A percentile compares a stretch with the other conserved stretches of the same genome.
These are phyloP conservation scores for Leccinum broughii DNA, from an alignment of 768 basidiomycete genomes.

Conservation along the genomic window DNA sequence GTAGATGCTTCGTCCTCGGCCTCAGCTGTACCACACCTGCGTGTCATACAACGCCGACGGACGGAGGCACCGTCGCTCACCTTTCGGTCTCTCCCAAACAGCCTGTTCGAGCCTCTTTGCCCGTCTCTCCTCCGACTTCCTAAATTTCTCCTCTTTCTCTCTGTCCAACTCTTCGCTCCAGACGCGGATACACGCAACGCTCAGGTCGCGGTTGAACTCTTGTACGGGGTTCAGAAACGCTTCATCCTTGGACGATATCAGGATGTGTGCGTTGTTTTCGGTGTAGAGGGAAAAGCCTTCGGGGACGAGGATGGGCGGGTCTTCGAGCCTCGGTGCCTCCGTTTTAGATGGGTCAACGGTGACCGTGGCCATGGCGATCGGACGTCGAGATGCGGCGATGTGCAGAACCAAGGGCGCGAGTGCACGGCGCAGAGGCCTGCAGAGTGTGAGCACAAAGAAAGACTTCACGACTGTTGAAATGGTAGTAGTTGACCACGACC, in stretches of 20 bases:
- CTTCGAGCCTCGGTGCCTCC: not conserved
- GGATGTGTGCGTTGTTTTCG: constrained; percentile 79
- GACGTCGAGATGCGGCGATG: not conserved
- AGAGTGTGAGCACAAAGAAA: constrained; percentile 11
- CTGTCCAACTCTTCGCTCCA: constrained; percentile 79
- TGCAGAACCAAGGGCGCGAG: constrained; percentile 4
- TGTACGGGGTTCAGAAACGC: constrained; percentile 98
- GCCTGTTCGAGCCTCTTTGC: constrained; percentile 35
- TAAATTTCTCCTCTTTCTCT: constrained; percentile 64
- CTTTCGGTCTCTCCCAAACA: constrained; percentile 44
- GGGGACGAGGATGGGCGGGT: constrained; percentile 48
- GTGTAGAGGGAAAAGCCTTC: constrained; percentile 78
- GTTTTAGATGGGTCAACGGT: not conserved
- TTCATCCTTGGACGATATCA: constrained; percentile 67
- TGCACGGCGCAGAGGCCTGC: constrained; percentile 33
- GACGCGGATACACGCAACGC: constrained; percentile 84
- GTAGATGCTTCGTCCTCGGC: not conserved
- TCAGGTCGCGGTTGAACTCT: constrained; percentile 95
- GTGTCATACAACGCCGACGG: constrained; percentile 3
- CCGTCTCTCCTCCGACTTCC: constrained; percentile 49
- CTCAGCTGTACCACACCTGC: not conserved
- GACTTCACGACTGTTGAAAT: constrained; percentile 20
- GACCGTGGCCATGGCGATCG: constrained; percentile 9
- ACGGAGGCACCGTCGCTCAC: constrained; percentile 34
- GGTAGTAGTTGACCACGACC: not conserved